Base-by-base conservation (phyloP, 2,329 filamentous ascomycete genomes). In the Penicillium sp. region DNA sequence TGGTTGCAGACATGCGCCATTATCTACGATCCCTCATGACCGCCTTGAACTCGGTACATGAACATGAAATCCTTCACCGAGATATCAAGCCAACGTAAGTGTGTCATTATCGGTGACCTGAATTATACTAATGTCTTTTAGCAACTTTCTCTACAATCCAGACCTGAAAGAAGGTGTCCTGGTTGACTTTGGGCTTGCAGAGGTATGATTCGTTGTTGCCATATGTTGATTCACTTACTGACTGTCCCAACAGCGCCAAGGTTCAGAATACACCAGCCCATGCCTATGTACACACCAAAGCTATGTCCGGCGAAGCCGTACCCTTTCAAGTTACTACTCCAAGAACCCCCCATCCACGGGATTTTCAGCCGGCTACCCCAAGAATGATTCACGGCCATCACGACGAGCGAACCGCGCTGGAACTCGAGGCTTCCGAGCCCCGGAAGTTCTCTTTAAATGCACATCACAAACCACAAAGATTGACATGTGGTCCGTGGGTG, bases 121-220 rank as follows among this genome's bases (percentile, higher is more conserved):
- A 19, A 9, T 38, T 21, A n/a, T 47, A 35, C 54, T 57, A 39
- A 61, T 55, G 44, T 41, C 27, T 36, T 50, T 45, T 63, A 81
- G 78, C 23, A 97, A 97, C 71, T 97, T 97, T 68, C 83, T 97
- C 39, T 97, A 97, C 77, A 91, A 96, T 63, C 90, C 91, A 0
- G 79, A 86, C 29, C 60, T 75, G 12, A 86, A 88, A 67, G 87
- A 90, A 55, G 94, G 94, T 41, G 93, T 99, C 2, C 83, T 99
- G 0, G 94, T 99, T n/a, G 94, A 99, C 72, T 99, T 99, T 78
- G 94, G 94, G n/a, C 84, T 99, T 17, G 94, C 94, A 36, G 94
- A 99, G 78, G 77, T 79, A 69, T 57, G 68, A 57, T 54, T 23
- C 29, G 2, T 23, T 19, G 13, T 42, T 35, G 35, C 6, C 23